These are phyloP conservation scores for Globomyces pollinis-pini DNA, from an alignment of 192 early-diverging fungal species.

Conservation along the genomic window DNA sequence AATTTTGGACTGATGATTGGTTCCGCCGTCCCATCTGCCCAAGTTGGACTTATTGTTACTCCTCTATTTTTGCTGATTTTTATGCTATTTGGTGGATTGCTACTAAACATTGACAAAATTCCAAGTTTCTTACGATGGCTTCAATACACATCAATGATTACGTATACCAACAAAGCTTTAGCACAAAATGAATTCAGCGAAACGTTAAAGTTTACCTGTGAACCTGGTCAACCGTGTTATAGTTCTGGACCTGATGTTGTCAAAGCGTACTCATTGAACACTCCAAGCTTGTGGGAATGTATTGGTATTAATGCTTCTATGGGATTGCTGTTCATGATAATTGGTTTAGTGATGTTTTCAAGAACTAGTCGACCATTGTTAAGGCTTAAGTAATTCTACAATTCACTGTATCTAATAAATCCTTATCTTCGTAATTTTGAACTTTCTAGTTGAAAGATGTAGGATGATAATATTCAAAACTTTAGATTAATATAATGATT, in stretches of 20 bases:
- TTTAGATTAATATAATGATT: too few relatives aligned
- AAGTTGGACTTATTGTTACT: conserved; percentile 35
- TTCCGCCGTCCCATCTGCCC: conserved; percentile 27
- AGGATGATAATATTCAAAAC: too few relatives aligned
- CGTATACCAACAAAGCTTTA: conserved; percentile 35
- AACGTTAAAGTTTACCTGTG: conserved; percentile 20
- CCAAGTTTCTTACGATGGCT: conserved; percentile 31
- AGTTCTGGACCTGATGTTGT: conserved; percentile 15
- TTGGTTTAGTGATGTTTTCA: conserved; percentile 20
- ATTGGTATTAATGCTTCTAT: conserved; percentile 20
- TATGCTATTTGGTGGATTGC: conserved; percentile 36
- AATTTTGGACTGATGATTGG: conserved; percentile 31
- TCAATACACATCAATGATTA: conserved; percentile 33
- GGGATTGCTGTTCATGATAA: conserved; percentile 5
- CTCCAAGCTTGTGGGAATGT: conserved; percentile 16
- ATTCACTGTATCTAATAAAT: too few relatives aligned
- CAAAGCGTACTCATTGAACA: not conserved
- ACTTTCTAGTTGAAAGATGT: too few relatives aligned
- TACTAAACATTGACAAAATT: conserved; percentile 28
- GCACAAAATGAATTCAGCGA: conserved; percentile 42
- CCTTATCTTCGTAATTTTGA: too few relatives aligned
- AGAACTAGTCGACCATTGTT: conserved; percentile 14
- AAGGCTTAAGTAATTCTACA: conserved; percentile 17
- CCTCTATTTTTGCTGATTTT: conserved; percentile 37
- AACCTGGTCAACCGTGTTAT: conserved; percentile 6